Evolutionary conservation across 306 rosid genomes (phyloP), one percentile per base, ranked within the genome.

Genomic region (Neltuma alba): DNA sequence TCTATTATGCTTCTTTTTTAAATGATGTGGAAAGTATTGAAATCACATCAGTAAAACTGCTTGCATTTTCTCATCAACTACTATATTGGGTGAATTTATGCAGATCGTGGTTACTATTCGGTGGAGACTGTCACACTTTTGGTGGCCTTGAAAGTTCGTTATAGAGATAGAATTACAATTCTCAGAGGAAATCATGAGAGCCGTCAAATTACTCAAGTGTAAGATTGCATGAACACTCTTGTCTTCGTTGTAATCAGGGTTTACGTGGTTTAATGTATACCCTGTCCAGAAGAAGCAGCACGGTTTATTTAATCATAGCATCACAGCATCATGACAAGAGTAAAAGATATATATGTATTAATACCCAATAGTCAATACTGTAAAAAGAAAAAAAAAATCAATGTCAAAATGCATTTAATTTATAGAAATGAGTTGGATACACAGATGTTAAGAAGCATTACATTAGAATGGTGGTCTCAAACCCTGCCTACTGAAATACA

Each of bases 121-220:
- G 99, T 95, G 85, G 99, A 95, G 92, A 95, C 98, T 76, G 98
- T 95, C 79, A 78, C 99, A 0, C 98, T 95, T 76, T 89, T 95
- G 82, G 99, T 95, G 85, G 96, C 98, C 25, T 84, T 95, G 88
- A 95, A 95, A 90, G 98, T 92, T 55, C 98, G 99, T 58, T 92
- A 92, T 84, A 91, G 99, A 86, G 99, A 95, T 86, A 95, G 99
- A 87, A 91, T 95, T 86, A 95, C 99, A 76, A 95, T 95, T 79
- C 97, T 95, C 71, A 90, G 99, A 79, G 99, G 99, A 84, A 94
- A 94, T 84, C 99, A 94, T 14, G 99, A 94, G 87, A 94, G 95
- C 80, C 92, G 99, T 84, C 99, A 94, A 77, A 94, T 94, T 75
- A 94, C 99, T 78, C 99, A 94, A 94, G 99, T 94, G 99, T 94